phyloP scores from a whole-genome alignment of 805 yeast genomes.

The Ogataea trehalophila region DNA sequence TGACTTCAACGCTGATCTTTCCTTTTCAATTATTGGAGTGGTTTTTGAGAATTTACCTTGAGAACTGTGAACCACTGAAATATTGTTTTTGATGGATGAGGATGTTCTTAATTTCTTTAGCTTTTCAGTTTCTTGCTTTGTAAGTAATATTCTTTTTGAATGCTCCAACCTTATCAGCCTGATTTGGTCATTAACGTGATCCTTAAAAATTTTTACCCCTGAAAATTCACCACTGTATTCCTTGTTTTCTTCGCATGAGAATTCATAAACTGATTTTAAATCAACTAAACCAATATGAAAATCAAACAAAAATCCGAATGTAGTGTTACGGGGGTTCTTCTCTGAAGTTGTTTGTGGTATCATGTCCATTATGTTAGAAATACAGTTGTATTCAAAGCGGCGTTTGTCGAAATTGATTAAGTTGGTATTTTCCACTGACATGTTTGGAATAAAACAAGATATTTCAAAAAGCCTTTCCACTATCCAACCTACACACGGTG shows the following conservation, averaged over 20 bases:
- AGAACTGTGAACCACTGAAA: constrained; percentile 1
- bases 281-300: constrained; percentile 36
- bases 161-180: constrained; percentile 50
- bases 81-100: background rate
- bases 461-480: constrained; percentile 73
- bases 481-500: constrained; percentile 93
- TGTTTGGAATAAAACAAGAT: constrained; percentile 73
- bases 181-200: constrained; percentile 43
- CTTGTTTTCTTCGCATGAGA: constrained; percentile 39
- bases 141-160: constrained; percentile 21
- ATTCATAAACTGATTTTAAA: constrained; percentile 34
- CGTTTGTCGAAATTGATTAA: constrained; percentile 84
- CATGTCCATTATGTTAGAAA: constrained; percentile 49
- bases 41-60: constrained; percentile 1
- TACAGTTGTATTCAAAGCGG: constrained; percentile 59
- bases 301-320: constrained; percentile 50
- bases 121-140: constrained; percentile 24
- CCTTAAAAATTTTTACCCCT: constrained; percentile 39
- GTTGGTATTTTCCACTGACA: constrained; percentile 57
- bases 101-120: background rate
- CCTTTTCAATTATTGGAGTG: background rate
- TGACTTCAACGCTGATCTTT: constrained; percentile 3
- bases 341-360: constrained; percentile 28
- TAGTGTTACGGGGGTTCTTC: constrained; percentile 30
- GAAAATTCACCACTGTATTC: constrained; percentile 29